phyloP scores from a whole-genome alignment of 140 eudicot genomes.

The Erigeron philadelphicus region DNA sequence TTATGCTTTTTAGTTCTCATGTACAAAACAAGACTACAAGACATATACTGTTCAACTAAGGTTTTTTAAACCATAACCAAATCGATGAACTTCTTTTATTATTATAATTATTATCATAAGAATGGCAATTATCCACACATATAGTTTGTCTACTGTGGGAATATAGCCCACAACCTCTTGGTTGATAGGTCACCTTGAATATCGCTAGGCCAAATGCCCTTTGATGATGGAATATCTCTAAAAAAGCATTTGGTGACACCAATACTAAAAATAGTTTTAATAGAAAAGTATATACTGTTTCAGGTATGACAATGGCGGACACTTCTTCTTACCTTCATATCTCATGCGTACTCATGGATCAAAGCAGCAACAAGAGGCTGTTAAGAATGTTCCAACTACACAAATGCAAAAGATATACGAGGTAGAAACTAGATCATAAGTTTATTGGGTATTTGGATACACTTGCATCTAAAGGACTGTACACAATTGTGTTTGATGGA shows the following conservation, averaged over 20 bases:
- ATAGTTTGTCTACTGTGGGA: too few relatives aligned
- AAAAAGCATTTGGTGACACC: background rate
- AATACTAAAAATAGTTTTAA: background rate
- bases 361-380: constrained; percentile 68
- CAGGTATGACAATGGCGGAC: constrained; percentile 91
- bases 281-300: constrained; percentile 18
- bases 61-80: background rate
- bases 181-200: too few relatives aligned
- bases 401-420: constrained; percentile 79
- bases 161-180: too few relatives aligned
- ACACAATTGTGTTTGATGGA: background rate
- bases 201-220: too few relatives aligned
- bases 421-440: constrained; percentile 32
- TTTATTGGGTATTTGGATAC: too few relatives aligned
- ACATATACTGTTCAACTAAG: too few relatives aligned
- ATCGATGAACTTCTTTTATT: background rate
- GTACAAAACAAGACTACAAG: too few relatives aligned
- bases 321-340: constrained; percentile 81
- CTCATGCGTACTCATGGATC: constrained; percentile 98
- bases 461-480: background rate
- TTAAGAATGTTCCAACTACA: constrained; percentile 43
- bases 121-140: too few relatives aligned
- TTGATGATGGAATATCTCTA: too few relatives aligned
- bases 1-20: background rate
- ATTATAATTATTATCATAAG: too few relatives aligned